A percentile compares a stretch with the other conserved stretches of the same genome.
Conservation (phyloP, 2,329 filamentous ascomycete genomes). For the Capronia epimyces region DNA sequence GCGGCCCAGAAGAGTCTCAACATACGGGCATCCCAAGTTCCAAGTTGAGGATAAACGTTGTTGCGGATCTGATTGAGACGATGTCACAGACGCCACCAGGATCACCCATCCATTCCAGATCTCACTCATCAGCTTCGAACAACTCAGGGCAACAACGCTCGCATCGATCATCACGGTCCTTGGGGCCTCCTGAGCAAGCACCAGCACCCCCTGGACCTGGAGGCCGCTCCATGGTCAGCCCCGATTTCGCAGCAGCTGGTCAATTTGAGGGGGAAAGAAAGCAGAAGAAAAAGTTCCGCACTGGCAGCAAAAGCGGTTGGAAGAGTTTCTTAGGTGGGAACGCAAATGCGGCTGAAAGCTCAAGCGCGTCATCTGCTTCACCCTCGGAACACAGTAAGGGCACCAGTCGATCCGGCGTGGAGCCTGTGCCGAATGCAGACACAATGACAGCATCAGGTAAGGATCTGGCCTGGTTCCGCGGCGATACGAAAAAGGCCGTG, state of each 20-base stretch:
- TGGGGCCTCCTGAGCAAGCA: conserved; percentile 21
- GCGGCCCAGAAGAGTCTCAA: conserved; percentile 1
- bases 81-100: conserved; percentile 25
- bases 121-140: conserved; percentile 16
- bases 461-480: conserved; percentile 24
- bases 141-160: conserved; percentile 22
- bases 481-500: conserved; percentile 28
- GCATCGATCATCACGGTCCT: conserved; percentile 15
- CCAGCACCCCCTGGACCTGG: conserved; percentile 25
- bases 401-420: background rate
- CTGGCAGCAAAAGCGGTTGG: conserved; percentile 22
- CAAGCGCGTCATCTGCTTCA: background rate
- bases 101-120: conserved; percentile 22
- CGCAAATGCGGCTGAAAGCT: conserved; percentile 30
- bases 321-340: conserved; percentile 42
- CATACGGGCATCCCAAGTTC: background rate
- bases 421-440: conserved; percentile 2
- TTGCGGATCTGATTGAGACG: conserved; percentile 23
- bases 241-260: conserved; percentile 25
- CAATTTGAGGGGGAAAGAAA: conserved; percentile 26
- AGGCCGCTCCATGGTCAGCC: conserved; percentile 27
- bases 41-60: conserved; percentile 14
- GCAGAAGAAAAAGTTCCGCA: conserved; percentile 16
- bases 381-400: conserved; percentile 22
- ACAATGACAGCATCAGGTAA: conserved; percentile 20